Evolutionary conservation across 139 green algal genomes (phyloP), one percentile per base, ranked within the genome.

Genomic region (Chlamydomonas schloesseri): DNA sequence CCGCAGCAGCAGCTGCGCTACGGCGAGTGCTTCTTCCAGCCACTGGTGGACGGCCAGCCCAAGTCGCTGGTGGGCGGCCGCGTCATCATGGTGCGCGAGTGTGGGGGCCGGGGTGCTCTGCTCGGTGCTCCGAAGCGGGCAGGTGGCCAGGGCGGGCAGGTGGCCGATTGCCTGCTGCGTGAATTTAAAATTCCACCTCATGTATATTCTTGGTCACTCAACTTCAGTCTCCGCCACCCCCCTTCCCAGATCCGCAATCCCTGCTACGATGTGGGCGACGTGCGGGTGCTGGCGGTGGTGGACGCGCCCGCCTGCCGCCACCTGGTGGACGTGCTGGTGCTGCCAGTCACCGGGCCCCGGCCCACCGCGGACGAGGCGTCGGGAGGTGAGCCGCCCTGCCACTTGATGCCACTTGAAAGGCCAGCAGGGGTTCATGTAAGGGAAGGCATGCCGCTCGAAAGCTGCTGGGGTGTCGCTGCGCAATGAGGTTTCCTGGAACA

Each of bases 11-110:
- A 57, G 57, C 74, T 82, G 57, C 50, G 9, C 14, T 36, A 71
- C 33, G 74, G 74, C 21, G 21, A 82, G 74, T 82, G 74, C 74
- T 82, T 82, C 57, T 82, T 82, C 74, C 74, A 82, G 74, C 74
- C 74, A 6, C 74, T 82, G 33, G 74, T 82, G 57, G 74, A 82
- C 62, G 74, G 74, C 14, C 57, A 36, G 34, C 57, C 74, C 34
- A 28, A 58, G 34, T 60, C 57, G 57, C 74, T 82, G 33, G 57
- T 82, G 57, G 74, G 74, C 57, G 74, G 74, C 3, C 23, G 26
- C 20, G 57, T 82, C 21, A 28, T 82, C 47, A 82, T 82, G 74
- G 74, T 82, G 74, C 20, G 74, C 67, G 57, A 4, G 26, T 58
- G 37, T 15, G 15, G 53, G 53, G 53, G 13, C 13, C 15, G 15